Evolutionary conservation across 225 moss, liverwort and hornwort species (phyloP), one percentile per base, ranked within the genome.

Genomic region (Bryum argenteum): DNA sequence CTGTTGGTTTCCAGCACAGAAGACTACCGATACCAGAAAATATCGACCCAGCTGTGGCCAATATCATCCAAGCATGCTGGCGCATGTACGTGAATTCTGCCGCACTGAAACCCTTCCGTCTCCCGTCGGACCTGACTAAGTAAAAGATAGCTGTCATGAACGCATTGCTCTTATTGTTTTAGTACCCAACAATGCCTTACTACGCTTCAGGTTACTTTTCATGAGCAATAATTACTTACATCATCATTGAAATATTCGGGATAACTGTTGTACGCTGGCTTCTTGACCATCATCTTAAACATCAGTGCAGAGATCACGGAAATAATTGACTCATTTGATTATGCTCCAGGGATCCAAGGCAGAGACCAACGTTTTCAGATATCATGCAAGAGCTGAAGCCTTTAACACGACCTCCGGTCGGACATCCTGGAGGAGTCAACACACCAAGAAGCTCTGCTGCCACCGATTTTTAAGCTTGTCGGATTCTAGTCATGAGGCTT

Each of bases 1-100:
- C 92, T 69, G 97, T 96, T 75, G 96, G 96, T 53, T 96, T 96
- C 59, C 96, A 96, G 73, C 96, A 96, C 71, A 73, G 93, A 60
- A 77, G 96, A 68, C 85, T 96, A 65, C 79, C 84, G 26, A 88
- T 93, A 43, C 91, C 93, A 54, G 93, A 93, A 8, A 77, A 51
- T 23, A 67, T 88, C 20, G 96, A 96, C 73, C 84, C 76, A 56
- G 28, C 66, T 59, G 77, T 96, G 18, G 87, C 90, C 47, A 77
- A 81, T 47, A 87, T 96, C 15, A 96, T 96, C 51, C 84, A 91
- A 80, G 91, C 96, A 9, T 96, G 96, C 66, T 96, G 96, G 96
- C 88, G 94, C 65, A 92, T 88, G 96, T 97, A 88, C 17, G 89
- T 84, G 47, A 73, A 14, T 39, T 20, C 33, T 71, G 9, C 2